A percentile compares a stretch with the other conserved stretches of the same genome.
These are phyloP conservation scores for Ganoderma meredithae DNA, from an alignment of 1,284 basidiomycete genomes.

Conservation along the genomic window DNA sequence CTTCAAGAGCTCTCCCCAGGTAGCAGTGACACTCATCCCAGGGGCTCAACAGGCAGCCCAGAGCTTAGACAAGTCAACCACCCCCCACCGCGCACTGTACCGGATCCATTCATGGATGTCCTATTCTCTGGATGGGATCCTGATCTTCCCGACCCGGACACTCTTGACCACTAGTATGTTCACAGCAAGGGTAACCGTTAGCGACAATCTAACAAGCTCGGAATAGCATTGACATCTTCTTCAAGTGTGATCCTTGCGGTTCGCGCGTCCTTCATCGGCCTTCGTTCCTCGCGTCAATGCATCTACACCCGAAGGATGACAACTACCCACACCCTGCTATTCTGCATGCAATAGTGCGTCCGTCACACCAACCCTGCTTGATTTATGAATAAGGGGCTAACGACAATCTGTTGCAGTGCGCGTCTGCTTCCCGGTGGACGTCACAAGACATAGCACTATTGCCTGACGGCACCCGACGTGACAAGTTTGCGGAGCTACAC, in stretches of 20 bases:
- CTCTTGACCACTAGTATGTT: constrained; percentile 77
- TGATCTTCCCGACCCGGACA: constrained; percentile 76
- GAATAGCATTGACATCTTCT: constrained; percentile 81
- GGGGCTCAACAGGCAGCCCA: constrained; percentile 59
- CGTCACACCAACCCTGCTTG: background rate
- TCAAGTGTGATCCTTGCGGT: constrained; percentile 83
- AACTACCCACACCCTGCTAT: constrained; percentile 84
- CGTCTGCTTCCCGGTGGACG: constrained; percentile 84
- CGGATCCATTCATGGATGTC: constrained; percentile 63
- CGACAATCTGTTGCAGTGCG: constrained; percentile 59
- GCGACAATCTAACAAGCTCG: constrained; percentile 55
- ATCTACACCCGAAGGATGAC: constrained; percentile 75
- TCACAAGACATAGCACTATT: constrained; percentile 69
- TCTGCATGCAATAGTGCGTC: constrained; percentile 77
- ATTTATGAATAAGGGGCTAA: constrained; percentile 5
- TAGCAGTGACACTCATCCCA: constrained; percentile 51
- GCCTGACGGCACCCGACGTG: constrained; percentile 76
- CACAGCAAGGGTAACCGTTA: background rate
- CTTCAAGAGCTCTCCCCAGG: constrained; percentile 49
- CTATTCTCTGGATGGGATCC: constrained; percentile 83
- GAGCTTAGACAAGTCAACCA: constrained; percentile 45
- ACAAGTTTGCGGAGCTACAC: constrained; percentile 85
- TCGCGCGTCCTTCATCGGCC: constrained; percentile 79
- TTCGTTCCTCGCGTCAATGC: constrained; percentile 81
- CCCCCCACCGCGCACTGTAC: constrained; percentile 14